Conservation (phyloP, 2,329 filamentous ascomycete species). For the Aspergillus novofumigatus region DNA sequence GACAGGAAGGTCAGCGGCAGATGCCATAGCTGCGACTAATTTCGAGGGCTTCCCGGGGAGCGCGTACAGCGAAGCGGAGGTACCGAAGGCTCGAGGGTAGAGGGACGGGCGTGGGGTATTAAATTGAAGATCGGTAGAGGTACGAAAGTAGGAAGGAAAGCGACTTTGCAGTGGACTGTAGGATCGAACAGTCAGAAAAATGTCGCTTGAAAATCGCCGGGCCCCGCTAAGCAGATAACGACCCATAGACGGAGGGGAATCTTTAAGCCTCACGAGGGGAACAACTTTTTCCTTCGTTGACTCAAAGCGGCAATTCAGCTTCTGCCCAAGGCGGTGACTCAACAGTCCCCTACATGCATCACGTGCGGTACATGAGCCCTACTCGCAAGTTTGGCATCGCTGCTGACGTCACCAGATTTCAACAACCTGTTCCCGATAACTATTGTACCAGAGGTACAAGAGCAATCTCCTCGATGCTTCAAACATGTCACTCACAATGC, state of each 20-base stretch:
- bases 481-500: background rate
- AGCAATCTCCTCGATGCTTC: background rate
- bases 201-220: conserved; percentile 32
- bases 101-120: conserved; percentile 4
- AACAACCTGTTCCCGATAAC: background rate
- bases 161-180: conserved; percentile 10
- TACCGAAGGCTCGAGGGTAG: conserved; percentile 9
- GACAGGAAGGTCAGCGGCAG: conserved; percentile 29
- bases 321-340: conserved; percentile 26
- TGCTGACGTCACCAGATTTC: background rate
- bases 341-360: conserved; percentile 11
- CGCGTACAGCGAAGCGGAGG: conserved; percentile 5
- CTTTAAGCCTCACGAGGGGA: conserved; percentile 17
- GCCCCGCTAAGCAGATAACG: conserved; percentile 37
- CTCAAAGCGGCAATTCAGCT: conserved; percentile 22
- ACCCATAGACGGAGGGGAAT: conserved; percentile 33
- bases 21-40: conserved; percentile 30
- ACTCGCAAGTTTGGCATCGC: background rate
- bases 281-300: conserved; percentile 24
- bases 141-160: conserved; percentile 17
- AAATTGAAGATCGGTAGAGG: background rate
- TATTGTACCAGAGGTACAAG: background rate
- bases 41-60: conserved; percentile 8
- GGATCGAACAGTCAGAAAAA: conserved; percentile 18
- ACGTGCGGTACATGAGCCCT: background rate